phyloP scores from a whole-genome alignment of 176 grass and related monocot genomes.

The Oryza brachyantha region DNA sequence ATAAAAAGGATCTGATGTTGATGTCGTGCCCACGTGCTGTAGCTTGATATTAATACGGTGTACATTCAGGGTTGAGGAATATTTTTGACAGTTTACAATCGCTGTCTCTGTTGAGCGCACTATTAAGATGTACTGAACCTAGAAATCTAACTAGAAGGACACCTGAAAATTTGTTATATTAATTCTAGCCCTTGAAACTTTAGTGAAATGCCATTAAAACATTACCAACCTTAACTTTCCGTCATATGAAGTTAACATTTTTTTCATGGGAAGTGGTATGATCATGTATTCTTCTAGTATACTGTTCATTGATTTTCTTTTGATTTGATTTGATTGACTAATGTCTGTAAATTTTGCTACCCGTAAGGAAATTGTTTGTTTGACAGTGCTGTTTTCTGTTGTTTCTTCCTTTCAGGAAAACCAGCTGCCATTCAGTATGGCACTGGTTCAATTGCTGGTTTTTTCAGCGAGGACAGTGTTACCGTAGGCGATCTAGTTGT shows the following conservation, averaged over 20 bases:
- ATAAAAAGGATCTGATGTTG: conserved; percentile 28
- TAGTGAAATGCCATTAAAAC: background rate
- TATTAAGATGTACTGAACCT: background rate
- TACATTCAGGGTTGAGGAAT: background rate
- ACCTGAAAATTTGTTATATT: background rate
- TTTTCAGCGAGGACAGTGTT: conserved; percentile 75
- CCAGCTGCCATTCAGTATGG: conserved; percentile 87
- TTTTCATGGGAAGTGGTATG: background rate
- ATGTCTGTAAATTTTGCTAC: background rate
- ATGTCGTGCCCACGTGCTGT: background rate
- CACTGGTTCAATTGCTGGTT: conserved; percentile 84
- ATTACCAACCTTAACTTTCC: background rate
- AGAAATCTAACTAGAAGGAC: background rate
- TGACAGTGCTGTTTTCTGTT: conserved; percentile 27
- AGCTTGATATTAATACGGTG: background rate
- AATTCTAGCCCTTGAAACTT: background rate
- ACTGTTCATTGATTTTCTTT: background rate
- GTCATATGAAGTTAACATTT: background rate
- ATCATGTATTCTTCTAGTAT: background rate
- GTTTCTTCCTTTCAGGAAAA: conserved; percentile 50
- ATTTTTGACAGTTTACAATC: background rate
- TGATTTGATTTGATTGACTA: background rate
- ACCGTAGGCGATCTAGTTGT: conserved; percentile 68
- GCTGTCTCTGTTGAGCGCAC: background rate
- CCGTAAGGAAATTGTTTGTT: background rate